Evolutionary conservation across 495 filamentous ascomycete species (phyloP).

Genomic region (Usnea hakonensis): DNA sequence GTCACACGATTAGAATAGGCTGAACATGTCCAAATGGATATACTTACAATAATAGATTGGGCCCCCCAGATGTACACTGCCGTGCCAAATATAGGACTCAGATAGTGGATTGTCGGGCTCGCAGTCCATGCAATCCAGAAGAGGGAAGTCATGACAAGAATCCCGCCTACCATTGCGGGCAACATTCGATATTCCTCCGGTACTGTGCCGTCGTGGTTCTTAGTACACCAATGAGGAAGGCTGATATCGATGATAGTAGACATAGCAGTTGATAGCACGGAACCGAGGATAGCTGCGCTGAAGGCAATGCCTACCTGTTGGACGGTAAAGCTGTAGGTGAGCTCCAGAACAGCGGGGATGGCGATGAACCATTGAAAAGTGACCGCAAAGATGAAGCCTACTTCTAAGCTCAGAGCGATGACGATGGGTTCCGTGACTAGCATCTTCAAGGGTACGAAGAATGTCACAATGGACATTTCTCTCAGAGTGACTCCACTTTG

Average conservation of each 20-base stretch:
- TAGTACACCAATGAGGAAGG: conserved; percentile 31
- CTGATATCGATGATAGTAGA: conserved; percentile 38
- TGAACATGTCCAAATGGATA: background rate
- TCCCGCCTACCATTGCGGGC: conserved; percentile 48
- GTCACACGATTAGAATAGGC: background rate
- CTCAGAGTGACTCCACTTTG: conserved; percentile 23
- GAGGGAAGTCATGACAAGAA: conserved; percentile 37
- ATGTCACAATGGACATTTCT: conserved; percentile 32
- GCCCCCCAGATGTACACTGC: conserved; percentile 57
- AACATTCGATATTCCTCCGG: conserved; percentile 46
- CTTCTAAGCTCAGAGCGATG: conserved; percentile 16
- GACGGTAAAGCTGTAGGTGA: conserved; percentile 32
- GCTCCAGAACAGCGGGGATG: conserved; percentile 32
- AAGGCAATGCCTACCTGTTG: conserved; percentile 35
- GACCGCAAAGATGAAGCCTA: conserved; percentile 34
- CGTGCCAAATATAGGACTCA: conserved; percentile 34
- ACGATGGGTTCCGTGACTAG: conserved; percentile 36
- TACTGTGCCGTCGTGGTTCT: conserved; percentile 25
- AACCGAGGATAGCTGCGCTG: conserved; percentile 46
- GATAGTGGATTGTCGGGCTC: conserved; percentile 18
- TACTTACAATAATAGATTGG: conserved; percentile 43
- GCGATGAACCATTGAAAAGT: conserved; percentile 38
- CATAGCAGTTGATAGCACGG: conserved; percentile 38
- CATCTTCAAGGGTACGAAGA: conserved; percentile 32
- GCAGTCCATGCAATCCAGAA: conserved; percentile 33